Percentiles rank a stretch among this genome's conserved stretches.
phyloP scores from a whole-genome alignment of 2,329 filamentous ascomycete species.

The Conoideocrella luteorostrata region DNA sequence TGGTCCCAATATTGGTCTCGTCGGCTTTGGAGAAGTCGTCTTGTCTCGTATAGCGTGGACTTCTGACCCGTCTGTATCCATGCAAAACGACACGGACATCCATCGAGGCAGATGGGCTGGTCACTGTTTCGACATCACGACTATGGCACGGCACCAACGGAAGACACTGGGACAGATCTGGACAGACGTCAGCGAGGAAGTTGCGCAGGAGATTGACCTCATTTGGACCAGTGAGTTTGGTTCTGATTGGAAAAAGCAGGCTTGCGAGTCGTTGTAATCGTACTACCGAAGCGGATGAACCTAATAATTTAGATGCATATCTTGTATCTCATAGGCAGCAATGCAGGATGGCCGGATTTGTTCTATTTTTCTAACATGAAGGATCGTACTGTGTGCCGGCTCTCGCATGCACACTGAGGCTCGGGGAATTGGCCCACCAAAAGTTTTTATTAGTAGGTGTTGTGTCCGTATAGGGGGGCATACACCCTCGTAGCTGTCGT shows the following conservation, averaged over 20 bases:
- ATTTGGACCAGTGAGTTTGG: neutral
- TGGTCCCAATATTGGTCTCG: neutral
- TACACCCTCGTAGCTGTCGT: too few relatives aligned
- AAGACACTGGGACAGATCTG: neutral
- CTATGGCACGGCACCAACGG: neutral
- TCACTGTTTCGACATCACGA: constrained; percentile 2
- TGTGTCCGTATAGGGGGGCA: too few relatives aligned
- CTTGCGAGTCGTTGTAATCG: too few relatives aligned
- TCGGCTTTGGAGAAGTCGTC: neutral
- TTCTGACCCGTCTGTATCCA: neutral
- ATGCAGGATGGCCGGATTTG: too few relatives aligned
- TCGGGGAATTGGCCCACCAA: too few relatives aligned
- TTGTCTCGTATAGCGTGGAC: neutral
- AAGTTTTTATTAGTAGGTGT: too few relatives aligned
- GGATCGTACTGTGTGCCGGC: too few relatives aligned
- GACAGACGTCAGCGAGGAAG: neutral
- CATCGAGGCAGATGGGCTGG: constrained; percentile 2
- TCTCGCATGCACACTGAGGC: too few relatives aligned
- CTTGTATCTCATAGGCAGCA: too few relatives aligned
- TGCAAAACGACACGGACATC: neutral
- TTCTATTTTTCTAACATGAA: too few relatives aligned
- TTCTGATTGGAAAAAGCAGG: neutral
- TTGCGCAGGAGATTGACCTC: neutral
- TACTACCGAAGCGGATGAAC: too few relatives aligned
- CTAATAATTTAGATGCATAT: too few relatives aligned